phyloP scores from a whole-genome alignment of 345 rosid genomes.

The Rhizophora apiculata region DNA sequence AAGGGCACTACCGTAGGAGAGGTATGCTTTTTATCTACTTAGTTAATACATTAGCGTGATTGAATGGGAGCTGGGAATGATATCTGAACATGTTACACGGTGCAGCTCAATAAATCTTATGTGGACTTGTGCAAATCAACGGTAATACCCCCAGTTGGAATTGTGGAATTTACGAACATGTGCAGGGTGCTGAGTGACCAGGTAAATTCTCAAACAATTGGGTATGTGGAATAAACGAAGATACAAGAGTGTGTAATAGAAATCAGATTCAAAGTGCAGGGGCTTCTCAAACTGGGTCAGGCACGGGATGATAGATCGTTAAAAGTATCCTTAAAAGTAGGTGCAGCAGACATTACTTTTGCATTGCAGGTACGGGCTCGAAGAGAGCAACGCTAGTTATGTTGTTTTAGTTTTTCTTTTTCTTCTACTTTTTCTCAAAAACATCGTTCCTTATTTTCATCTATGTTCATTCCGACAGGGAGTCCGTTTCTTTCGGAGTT shows the following conservation, averaged over 20 bases:
- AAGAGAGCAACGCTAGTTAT: not conserved
- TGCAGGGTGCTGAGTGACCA: conserved; percentile 77
- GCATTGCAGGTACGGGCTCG: conserved; percentile 65
- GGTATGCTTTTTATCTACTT: conserved; percentile 36
- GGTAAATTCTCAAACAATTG: conserved; percentile 37
- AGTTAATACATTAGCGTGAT: conserved; percentile 1
- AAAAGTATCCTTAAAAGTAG: conserved; percentile 66
- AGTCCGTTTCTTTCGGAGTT: conserved; percentile 76
- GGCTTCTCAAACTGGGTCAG: conserved; percentile 69
- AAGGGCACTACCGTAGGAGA: conserved; percentile 69
- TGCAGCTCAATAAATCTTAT: conserved; percentile 77
- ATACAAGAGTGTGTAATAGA: too few species aligned
- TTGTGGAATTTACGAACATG: conserved; percentile 64
- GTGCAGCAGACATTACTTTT: conserved; percentile 71
- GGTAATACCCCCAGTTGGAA: conserved; percentile 64
- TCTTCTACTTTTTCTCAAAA: not conserved
- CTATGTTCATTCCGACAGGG: conserved; percentile 46
- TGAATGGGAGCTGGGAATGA: not conserved
- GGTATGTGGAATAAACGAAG: not conserved
- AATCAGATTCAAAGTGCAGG: conserved; percentile 33
- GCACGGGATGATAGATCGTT: conserved; percentile 65
- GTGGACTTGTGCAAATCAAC: conserved; percentile 63
- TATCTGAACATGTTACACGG: conserved; percentile 10
- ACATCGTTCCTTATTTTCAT: not conserved
- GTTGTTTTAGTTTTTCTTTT: not conserved